Evolutionary conservation across 305 asterid species (phyloP), one percentile per base, ranked within the genome.

Genomic region (Coffea humblotiana): DNA sequence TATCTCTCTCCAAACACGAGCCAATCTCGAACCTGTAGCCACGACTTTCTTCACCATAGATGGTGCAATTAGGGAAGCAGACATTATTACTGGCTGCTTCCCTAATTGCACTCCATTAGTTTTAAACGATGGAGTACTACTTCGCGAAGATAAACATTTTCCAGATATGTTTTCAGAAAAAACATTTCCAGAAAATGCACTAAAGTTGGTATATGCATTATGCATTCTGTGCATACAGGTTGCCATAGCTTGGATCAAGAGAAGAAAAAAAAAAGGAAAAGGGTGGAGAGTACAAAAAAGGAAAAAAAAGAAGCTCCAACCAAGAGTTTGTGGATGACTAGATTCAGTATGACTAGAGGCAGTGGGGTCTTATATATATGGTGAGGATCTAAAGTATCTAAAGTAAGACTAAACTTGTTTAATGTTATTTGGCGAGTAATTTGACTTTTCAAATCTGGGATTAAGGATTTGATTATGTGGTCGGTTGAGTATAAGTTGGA

Each of bases 1-100:
- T 8, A 91, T 85, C 58, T 91, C 91, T 65, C 86, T 82, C 96
- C 96, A 91, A 18, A 63, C 73, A 25, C 75, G 61, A 11, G 89
- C 73, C 49, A 91, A 81, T 51, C 77, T 87, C 32, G 77, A 66
- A 49, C 32, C 10, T 8, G 21, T 75, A 25, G 70, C 21, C 3
- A 52, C 23, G 27, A 18, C 74, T 37, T 27, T 71, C n/a, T 25
- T 19, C 54, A 58, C 48, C 6, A 65, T 51, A 48, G 65, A 18
- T 23, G 71, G 47, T 27, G 23, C 45, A 11, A 71, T 18, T 71
- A 54, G 58, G 0, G 79, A 65, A 49, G 32, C 60, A 19, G 72
- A 40, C 25, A 13, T 48, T 66, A 65, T 40, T 40, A 40, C 9
- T 0, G 66, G 10, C 23, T 56, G 25, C 49, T 65, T 37, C 25